These are phyloP conservation scores for Krasilnikovozyma curviuscula DNA, from an alignment of 768 basidiomycete species.

Conservation along the genomic window DNA sequence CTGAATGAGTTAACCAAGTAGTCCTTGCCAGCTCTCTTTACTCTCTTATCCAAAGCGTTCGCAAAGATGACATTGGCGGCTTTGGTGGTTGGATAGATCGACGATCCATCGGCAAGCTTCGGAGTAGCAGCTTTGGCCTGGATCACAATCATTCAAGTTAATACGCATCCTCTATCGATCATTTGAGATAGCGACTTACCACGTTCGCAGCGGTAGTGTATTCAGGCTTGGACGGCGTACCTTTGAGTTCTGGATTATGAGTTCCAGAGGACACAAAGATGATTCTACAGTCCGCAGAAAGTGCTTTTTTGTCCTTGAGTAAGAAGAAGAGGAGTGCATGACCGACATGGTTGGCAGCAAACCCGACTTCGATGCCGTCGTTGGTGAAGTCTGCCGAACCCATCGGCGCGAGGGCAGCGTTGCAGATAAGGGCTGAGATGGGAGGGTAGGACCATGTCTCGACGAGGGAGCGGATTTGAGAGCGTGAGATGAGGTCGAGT, in stretches of 20 bases:
- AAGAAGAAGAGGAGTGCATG: constrained; percentile 14
- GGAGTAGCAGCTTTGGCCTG: neutral
- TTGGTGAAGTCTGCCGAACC: neutral
- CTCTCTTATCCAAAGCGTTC: constrained; percentile 4
- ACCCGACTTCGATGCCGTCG: constrained; percentile 7
- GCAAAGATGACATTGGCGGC: constrained; percentile 6
- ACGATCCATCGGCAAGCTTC: neutral
- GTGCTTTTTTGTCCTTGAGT: constrained; percentile 3
- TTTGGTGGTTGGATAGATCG: constrained; percentile 6
- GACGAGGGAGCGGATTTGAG: constrained; percentile 5
- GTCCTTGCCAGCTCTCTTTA: neutral
- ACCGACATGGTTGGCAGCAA: constrained; percentile 8
- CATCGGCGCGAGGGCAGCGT: constrained; percentile 5
- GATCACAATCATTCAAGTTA: neutral
- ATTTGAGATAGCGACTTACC: no score
- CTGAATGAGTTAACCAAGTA: constrained; percentile 7
- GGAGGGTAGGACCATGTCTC: neutral
- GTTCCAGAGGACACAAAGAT: neutral
- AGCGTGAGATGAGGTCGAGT: constrained; percentile 4
- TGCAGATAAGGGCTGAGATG: constrained; percentile 7
- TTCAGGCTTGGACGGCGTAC: no score
- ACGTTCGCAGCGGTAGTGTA: no score
- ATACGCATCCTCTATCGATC: constrained; percentile 8
- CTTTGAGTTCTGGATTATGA: no score
- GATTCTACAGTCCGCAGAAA: constrained; percentile 2